Evolutionary conservation across 2,329 filamentous ascomycete genomes (phyloP).

Genomic region (Penicillium vulpinum): DNA sequence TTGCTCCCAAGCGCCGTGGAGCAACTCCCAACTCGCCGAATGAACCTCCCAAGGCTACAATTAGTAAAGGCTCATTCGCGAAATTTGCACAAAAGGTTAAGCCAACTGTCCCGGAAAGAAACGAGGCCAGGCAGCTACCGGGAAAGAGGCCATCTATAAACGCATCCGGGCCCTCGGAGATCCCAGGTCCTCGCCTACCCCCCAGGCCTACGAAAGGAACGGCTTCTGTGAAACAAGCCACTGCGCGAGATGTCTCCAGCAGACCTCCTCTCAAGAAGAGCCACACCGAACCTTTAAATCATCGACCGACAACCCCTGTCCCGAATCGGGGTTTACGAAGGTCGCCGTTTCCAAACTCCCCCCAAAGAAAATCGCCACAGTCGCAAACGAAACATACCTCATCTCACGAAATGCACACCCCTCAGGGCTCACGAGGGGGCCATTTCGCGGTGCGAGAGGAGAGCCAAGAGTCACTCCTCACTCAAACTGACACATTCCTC

Average conservation of each 20-base stretch:
- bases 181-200: slow-evolving; percentile 3
- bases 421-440: slow-evolving; percentile 25
- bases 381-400: slow-evolving; percentile 23
- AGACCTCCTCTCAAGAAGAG: slow-evolving; percentile 11
- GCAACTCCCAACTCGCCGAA: slow-evolving; percentile 17
- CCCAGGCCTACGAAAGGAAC: slow-evolving; percentile 22
- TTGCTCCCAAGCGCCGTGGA: background rate
- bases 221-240: slow-evolving; percentile 17
- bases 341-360: slow-evolving; percentile 27
- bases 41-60: slow-evolving; percentile 25
- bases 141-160: slow-evolving; percentile 21
- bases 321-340: slow-evolving; percentile 34
- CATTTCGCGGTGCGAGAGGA: slow-evolving; percentile 41
- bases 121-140: slow-evolving; percentile 21
- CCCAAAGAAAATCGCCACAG: slow-evolving; percentile 22
- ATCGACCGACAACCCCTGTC: slow-evolving; percentile 22
- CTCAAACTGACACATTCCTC: slow-evolving; percentile 47
- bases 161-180: slow-evolving; percentile 7
- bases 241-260: slow-evolving; percentile 10
- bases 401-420: slow-evolving; percentile 13
- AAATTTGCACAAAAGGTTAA: slow-evolving; percentile 40
- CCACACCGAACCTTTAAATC: slow-evolving; percentile 10
- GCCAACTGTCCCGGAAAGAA: slow-evolving; percentile 27
- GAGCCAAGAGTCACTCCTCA: slow-evolving; percentile 42
- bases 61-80: slow-evolving; percentile 31